Conservation (phyloP, 371 early-diverging fungal genomes). For the Batrachochytrium dendrobatidis region DNA sequence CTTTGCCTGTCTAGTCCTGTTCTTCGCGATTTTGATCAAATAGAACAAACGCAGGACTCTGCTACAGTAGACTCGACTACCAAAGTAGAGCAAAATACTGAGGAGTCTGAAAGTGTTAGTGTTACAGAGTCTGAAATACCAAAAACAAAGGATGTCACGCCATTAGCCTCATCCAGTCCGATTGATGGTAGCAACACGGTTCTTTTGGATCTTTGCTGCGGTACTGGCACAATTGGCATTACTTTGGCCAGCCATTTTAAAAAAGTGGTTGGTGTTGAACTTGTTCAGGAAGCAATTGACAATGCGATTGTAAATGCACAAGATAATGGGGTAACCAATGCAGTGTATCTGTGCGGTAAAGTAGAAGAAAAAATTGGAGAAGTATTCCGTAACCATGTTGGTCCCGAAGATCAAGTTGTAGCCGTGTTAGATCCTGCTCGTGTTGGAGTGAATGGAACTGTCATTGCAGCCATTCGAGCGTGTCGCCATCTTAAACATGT, state of each 20-base stretch:
- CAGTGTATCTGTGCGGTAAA: slow-evolving; percentile 49
- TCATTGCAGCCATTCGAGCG: slow-evolving; percentile 57
- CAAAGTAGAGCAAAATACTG: not conserved
- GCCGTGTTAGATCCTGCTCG: slow-evolving; percentile 79
- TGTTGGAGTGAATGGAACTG: slow-evolving; percentile 54
- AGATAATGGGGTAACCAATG: slow-evolving; percentile 55
- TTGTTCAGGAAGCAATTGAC: slow-evolving; percentile 60
- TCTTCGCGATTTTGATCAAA: slow-evolving; percentile 17
- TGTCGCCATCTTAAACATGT: slow-evolving; percentile 51
- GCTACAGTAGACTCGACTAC: slow-evolving; percentile 38
- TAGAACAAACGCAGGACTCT: no score
- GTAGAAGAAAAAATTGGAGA: slow-evolving; percentile 60
- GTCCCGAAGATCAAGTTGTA: slow-evolving; percentile 28
- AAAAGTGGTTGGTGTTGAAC: slow-evolving; percentile 70
- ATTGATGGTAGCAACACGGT: slow-evolving; percentile 14
- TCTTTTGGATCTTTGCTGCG: slow-evolving; percentile 78
- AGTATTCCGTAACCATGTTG: slow-evolving; percentile 22
- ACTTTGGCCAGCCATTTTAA: slow-evolving; percentile 63
- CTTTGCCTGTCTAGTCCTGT: slow-evolving; percentile 18
- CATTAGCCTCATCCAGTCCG: no score
- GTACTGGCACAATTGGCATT: slow-evolving; percentile 84
- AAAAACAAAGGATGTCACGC: not conserved
- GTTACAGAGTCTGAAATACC: not conserved
- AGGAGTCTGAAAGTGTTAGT: not conserved
- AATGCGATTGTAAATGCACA: slow-evolving; percentile 69